Evolutionary conservation across 306 rosid genomes (phyloP), one percentile per base, ranked within the genome.

Genomic region (Cucumis hystrix): DNA sequence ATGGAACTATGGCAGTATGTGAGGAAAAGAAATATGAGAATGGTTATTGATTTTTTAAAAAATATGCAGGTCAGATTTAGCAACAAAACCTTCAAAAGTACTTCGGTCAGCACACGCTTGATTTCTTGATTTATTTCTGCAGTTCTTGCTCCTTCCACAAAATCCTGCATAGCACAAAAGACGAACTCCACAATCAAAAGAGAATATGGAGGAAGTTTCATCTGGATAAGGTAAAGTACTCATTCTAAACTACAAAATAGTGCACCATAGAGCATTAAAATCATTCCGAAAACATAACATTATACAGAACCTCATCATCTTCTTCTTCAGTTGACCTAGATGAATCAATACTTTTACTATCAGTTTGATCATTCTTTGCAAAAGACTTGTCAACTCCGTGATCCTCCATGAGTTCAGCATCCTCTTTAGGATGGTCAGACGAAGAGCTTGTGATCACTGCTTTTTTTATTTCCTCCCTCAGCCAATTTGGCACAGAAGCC

Each of bases 401-500:
- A 84, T 88, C 87, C 69, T 83, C 88, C 60, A 71, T 69, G 68
- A 76, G 84, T 45, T 77, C 80, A 7, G 83, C 59, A 78, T 83
- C 96, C 88, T 82, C 97, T 88, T 83, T 90, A 52, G 82, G 86
- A 84, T 90, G 91, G 71, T 89, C 99, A 61, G 79, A 79, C 57
- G 97, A 83, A 43, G 99, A 87, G 84, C 82, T 82, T 33, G 91
- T 82, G 78, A 90, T 90, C 77, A 88, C 97, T 59, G 91, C 85
- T 87, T 92, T 95, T 88, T 89, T 88, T 83, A 95, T 92, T 89
- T 95, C 99, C 66, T 95, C 99, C 83, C 92, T 87, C 35, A 95
- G 93, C 99, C 99, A 95, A 84, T 87, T 92, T 83, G 99, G 99
- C 61, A 95, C 97, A 5, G 99, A 57, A 25, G 99, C 92, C 99